Evolutionary conservation across 805 yeast species (phyloP), one percentile per base, ranked within the genome.

Genomic region (Wickerhamiella occidentalis): DNA sequence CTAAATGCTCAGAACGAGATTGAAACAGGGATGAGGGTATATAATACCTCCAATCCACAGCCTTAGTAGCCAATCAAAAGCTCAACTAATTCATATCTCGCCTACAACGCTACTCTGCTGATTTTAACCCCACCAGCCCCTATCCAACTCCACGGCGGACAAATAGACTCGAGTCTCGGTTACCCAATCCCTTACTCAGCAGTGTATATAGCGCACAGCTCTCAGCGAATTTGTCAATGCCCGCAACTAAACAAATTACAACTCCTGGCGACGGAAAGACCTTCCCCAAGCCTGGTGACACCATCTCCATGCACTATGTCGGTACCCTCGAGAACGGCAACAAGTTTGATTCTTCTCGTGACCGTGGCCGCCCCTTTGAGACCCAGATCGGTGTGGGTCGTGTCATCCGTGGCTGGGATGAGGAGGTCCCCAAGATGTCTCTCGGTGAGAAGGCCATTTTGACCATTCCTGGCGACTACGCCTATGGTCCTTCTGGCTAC

Each of bases 331-430:
- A 85, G 69, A 84, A 85, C 68, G 97, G 97, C 62, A 86, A 85
- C 74, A 85, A 85, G 71, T 90, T 90, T 65, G 97, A 90, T 69
- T 85, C 96, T 48, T 87, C 96, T 50, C 77, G 87, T 60, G 95
- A 86, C 75, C 82, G 96, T 72, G 92, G 92, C 64, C 79, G 82
- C 68, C 96, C 97, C 57, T 90, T 90, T 80, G 90, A 85, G 68
- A 83, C 94, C 68, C 71, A 73, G 69, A 85, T 90, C 64, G 96
- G 97, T 68, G 94, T 85, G 57, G 96, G 96, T 56, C 94, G 83
- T 71, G 96, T 90, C 58, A 90, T 90, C 71, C 79, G 79, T 64
- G 97, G 96, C 58, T 90, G 96, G 96, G 96, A 88, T 64, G 84
- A 79, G 62, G 95, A 88, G 54, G 85, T 87, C 65, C 95, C 96